Evolutionary conservation across 805 yeast genomes (phyloP), one percentile per base, ranked within the genome.

Genomic region (Yamadazyma olivae): DNA sequence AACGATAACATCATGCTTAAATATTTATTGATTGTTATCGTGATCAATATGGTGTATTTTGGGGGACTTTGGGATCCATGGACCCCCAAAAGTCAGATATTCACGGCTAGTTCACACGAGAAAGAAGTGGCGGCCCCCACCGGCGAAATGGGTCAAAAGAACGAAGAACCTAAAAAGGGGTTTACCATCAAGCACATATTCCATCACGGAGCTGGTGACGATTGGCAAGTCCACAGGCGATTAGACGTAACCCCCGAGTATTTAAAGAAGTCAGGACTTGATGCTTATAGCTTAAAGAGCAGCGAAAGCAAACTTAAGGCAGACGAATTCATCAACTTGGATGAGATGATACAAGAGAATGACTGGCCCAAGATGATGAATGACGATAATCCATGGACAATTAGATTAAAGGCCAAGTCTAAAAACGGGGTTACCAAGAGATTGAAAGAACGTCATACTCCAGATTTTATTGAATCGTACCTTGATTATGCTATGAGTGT

Each of bases 391-490:
- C 74, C 77, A 1, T 68, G 69, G 63, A 56, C 58, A 2, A 55
- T 62, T 3, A 32, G 46, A 27, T 52, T 71, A 6, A 63, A 67
- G 6, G 45, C 62, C 10, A 50, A 43, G 32, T 38, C 48, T 16
- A 29, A 55, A 5, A 22, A 37, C 3, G 25, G 43, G 14, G 48
- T 36, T 19, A 55, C 48, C 7, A 44, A 36, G 12, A 48, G 71
- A 28, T 50, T 67, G 14, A 52, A 50, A 30, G 62, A 66, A 27
- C 56, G 71, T 20, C 68, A 66, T 47, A 53, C 56, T 30, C 90
- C 90, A 0, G 78, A 75, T 29, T 76, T 73, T 51, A 63, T 86
- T 38, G 89, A 83, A 50, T 70, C 82, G 2, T 84, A 81, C 53
- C 54, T 85, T 30, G 69, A 73, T 13, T 79, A 71, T 53, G 80